Evolutionary conservation across 2,329 filamentous ascomycete species (phyloP).

Genomic region (Cercospora brassicicola): DNA sequence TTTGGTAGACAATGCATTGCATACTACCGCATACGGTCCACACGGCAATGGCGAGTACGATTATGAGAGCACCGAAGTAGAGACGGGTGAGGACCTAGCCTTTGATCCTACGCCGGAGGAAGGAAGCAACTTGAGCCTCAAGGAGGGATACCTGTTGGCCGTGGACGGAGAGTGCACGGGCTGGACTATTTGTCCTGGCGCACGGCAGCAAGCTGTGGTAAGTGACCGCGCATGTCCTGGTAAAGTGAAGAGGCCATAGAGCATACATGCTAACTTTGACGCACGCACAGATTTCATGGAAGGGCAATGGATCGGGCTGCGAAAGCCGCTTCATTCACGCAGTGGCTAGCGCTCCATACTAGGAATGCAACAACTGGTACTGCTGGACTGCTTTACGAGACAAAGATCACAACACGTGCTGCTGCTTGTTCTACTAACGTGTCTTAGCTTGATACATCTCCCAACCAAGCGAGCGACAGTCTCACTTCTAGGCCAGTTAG

Average conservation of each 20-base stretch:
- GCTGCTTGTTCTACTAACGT: neutral
- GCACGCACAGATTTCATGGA: conserved; percentile 39
- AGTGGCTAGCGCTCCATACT: conserved; percentile 43
- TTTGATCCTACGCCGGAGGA: conserved; percentile 38
- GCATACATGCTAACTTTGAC: neutral
- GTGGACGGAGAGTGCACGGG: conserved; percentile 41
- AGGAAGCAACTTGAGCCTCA: conserved; percentile 40
- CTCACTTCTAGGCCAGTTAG: neutral
- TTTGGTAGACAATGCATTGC: conserved; percentile 38
- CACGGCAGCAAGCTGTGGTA: conserved; percentile 38
- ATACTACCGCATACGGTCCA: conserved; percentile 35
- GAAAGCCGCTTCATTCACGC: conserved; percentile 43
- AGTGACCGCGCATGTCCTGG: conserved; percentile 19
- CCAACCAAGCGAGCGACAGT: neutral
- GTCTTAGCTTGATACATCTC: neutral
- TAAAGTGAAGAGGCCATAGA: neutral
- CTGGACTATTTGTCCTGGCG: conserved; percentile 44
- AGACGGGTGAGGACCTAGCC: conserved; percentile 34
- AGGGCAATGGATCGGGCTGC: conserved; percentile 40
- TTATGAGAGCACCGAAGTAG: conserved; percentile 38
- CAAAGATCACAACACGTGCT: neutral
- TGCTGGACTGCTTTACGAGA: neutral
- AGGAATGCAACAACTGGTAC: neutral
- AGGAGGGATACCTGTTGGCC: conserved; percentile 41
- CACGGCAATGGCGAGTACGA: conserved; percentile 28